Evolutionary conservation across 2,329 filamentous ascomycete genomes (phyloP), one percentile per base, ranked within the genome.

Genomic region (Penicillium decumbens): DNA sequence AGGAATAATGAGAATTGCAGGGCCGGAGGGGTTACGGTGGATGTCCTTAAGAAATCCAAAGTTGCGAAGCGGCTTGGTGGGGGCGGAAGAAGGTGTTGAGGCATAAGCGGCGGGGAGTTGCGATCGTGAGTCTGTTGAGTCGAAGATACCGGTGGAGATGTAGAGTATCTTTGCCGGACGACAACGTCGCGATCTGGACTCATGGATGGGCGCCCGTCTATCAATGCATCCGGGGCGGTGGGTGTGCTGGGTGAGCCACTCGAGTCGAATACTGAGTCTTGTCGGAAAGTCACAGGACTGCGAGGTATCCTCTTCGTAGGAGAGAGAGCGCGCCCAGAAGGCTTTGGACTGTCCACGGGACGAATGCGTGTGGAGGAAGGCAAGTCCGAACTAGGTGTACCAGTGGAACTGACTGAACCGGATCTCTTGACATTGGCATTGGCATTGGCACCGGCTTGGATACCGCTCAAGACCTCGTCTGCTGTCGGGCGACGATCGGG

Each of bases 401-500:
- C 20, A 12, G 33, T 20, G 9, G 33, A 8, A 12, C 33, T 4
- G 8, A 61, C 52, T n/a, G 65, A 59, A 39, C 65, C 64, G 48
- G 58, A 45, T 54, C 68, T 59, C 51, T 66, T 62, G 59, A 70
- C 59, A 70, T 81, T 73, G 12, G 75, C 68, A 35, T 70, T 73
- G 12, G 75, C 68, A 33, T 70, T 73, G 3, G 73, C 73, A 2
- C 88, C 85, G 32, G 80, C 84, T 58, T 87, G 85, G 69, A 95
- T 88, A 2, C 83, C 87, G 8, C 78, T 77, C 33, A 97, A 70
- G 1, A 98, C 92, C 49, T 97, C 91, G 40, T 84, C 88, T 0
- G 93, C 91, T 39, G 83, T 89, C 0, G 93, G 93, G 6, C 93
- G 79, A 47, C 90, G 82, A 1, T 76, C 73, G 0, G 92, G 89